phyloP scores from a whole-genome alignment of 2,329 filamentous ascomycete species.

The Colletotrichum somersetense region DNA sequence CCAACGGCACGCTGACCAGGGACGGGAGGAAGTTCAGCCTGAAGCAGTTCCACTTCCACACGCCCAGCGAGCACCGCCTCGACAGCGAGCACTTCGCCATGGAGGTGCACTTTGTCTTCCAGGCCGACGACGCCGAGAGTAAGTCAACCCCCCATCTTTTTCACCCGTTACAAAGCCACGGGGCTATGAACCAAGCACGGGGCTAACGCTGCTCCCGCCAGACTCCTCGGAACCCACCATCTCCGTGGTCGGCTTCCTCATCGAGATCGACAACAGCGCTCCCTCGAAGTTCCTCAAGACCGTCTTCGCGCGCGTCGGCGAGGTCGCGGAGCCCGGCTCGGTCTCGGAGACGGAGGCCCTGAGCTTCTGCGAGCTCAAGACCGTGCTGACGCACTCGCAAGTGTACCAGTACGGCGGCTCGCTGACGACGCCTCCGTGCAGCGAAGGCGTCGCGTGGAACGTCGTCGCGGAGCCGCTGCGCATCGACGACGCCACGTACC shows the following conservation, averaged over 20 bases:
- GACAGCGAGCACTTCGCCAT: slow-evolving; percentile 55
- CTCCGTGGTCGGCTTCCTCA: slow-evolving; percentile 55
- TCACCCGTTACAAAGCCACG: not conserved
- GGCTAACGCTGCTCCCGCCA: not conserved
- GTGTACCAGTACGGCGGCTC: slow-evolving; percentile 68
- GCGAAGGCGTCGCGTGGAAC: slow-evolving; percentile 67
- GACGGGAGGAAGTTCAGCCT: slow-evolving; percentile 57
- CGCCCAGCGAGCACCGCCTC: slow-evolving; percentile 70
- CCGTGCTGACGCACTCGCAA: slow-evolving; percentile 52
- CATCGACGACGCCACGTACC: slow-evolving; percentile 63
- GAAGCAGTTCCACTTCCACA: slow-evolving; percentile 72
- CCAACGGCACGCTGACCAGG: slow-evolving; percentile 59
- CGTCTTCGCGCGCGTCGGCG: slow-evolving; percentile 54
- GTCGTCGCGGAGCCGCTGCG: slow-evolving; percentile 61
- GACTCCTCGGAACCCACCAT: slow-evolving; percentile 47
- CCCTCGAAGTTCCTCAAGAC: slow-evolving; percentile 50
- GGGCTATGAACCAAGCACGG: not conserved
- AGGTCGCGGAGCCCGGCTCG: slow-evolving; percentile 56
- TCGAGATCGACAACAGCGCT: slow-evolving; percentile 48
- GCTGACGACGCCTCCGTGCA: slow-evolving; percentile 73
- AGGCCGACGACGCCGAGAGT: slow-evolving; percentile 46
- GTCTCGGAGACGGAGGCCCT: slow-evolving; percentile 53
- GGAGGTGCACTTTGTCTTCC: slow-evolving; percentile 58
- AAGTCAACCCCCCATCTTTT: not conserved
- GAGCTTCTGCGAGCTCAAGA: slow-evolving; percentile 56